Conservation (phyloP, 2,329 filamentous ascomycete genomes). For the Chaetomiaceae sp. region DNA sequence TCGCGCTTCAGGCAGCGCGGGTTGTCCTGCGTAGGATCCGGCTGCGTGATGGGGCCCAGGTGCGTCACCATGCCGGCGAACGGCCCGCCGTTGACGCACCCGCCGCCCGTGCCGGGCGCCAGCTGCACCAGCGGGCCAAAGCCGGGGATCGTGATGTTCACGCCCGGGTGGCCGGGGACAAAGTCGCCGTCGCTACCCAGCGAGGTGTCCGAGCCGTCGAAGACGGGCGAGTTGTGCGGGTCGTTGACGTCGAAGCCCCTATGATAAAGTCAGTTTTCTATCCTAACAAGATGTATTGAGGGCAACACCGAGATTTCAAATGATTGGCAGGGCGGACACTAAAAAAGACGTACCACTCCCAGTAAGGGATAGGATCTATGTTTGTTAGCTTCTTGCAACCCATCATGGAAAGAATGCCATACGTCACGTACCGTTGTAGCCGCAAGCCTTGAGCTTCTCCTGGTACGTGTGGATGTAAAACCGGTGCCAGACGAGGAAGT, state of each 20-base stretch:
- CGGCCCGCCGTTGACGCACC: constrained; percentile 21
- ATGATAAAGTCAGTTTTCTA: too few relatives aligned
- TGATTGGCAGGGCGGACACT: too few relatives aligned
- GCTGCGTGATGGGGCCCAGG: constrained; percentile 32
- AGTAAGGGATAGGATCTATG: constrained; percentile 20
- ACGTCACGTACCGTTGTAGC: constrained; percentile 15
- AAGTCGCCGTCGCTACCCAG: constrained; percentile 20
- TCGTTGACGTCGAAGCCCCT: constrained; percentile 18
- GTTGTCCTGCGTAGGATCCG: constrained; percentile 30
- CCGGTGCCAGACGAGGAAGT: constrained; percentile 23
- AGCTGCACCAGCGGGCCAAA: constrained; percentile 4
- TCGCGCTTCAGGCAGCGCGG: constrained; percentile 40
- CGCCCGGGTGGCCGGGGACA: constrained; percentile 4
- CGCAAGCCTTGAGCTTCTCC: constrained; percentile 19
- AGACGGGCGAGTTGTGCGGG: constrained; percentile 21
- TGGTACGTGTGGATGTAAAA: constrained; percentile 20
- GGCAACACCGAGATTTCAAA: too few relatives aligned
- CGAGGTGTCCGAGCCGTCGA: constrained; percentile 23
- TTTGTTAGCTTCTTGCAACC: background rate
- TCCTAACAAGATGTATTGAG: too few relatives aligned
- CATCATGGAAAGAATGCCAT: background rate
- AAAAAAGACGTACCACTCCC: too few relatives aligned
- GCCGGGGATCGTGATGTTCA: constrained; percentile 5
- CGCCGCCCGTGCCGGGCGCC: constrained; percentile 19
- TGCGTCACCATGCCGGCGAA: constrained; percentile 33